A percentile compares a stretch with the other conserved stretches of the same genome.
Conservation (phyloP, 2,329 filamentous ascomycete genomes). For the Fusarium buxicola region DNA sequence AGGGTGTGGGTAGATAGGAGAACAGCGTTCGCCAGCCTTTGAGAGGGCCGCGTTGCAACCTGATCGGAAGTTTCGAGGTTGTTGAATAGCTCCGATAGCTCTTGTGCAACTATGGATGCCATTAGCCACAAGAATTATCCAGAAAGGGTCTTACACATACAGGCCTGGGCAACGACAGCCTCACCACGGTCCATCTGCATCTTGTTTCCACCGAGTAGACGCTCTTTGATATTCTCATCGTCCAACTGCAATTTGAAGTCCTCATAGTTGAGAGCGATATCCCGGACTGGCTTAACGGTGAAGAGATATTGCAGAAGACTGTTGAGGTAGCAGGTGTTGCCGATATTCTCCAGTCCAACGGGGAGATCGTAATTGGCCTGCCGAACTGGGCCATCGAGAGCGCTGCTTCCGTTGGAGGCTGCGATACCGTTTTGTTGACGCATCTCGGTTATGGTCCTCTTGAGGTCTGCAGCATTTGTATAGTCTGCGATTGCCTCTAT, state of each 20-base stretch:
- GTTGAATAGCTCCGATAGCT: constrained; percentile 77
- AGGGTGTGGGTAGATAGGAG: constrained; percentile 66
- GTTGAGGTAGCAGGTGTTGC: constrained; percentile 98
- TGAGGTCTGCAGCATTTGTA: constrained; percentile 45
- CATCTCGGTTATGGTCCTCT: constrained; percentile 44
- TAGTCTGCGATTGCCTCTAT: constrained; percentile 52
- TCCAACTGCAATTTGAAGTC: constrained; percentile 75
- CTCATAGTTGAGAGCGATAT: constrained; percentile 83
- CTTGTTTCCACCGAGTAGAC: constrained; percentile 78
- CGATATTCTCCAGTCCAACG: constrained; percentile 90
- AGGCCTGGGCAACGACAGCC: constrained; percentile 76
- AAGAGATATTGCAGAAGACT: constrained; percentile 96
- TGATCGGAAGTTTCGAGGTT: constrained; percentile 74
- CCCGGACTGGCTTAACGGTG: constrained; percentile 82
- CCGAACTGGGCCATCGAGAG: neutral
- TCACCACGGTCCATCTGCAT: constrained; percentile 64
- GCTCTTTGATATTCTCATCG: constrained; percentile 70
- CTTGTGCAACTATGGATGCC: constrained; percentile 71
- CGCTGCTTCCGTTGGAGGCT: constrained; percentile 12
- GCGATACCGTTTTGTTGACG: constrained; percentile 44
- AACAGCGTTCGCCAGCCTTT: constrained; percentile 83
- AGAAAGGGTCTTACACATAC: constrained; percentile 63
- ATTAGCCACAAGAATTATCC: constrained; percentile 43
- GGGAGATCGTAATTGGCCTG: constrained; percentile 68
- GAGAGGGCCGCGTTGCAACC: constrained; percentile 75